Percentiles rank a stretch among this genome's conserved stretches.
phyloP scores from a whole-genome alignment of 2,329 filamentous ascomycete species.

The Stagonosporopsis tanaceti region DNA sequence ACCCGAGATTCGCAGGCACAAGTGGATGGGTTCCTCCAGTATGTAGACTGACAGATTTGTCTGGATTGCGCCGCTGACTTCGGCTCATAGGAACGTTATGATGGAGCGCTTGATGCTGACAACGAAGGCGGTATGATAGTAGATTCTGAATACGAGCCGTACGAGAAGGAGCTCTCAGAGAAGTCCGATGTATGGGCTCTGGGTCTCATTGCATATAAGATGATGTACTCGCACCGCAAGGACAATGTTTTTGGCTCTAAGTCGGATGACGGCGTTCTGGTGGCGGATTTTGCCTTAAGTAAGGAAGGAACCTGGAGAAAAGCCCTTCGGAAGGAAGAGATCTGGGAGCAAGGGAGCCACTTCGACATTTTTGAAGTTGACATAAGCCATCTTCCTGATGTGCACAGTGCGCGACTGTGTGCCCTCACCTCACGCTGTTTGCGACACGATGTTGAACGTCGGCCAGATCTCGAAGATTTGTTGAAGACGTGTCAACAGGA shows the following conservation, averaged over 20 bases:
- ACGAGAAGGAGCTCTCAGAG: not conserved
- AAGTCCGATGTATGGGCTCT: conserved; percentile 2
- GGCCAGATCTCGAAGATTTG: too few relatives aligned
- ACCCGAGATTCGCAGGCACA: not conserved
- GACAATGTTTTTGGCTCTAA: not conserved
- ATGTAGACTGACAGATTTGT: not conserved
- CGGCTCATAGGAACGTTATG: not conserved
- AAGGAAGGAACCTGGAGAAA: not conserved
- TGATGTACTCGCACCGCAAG: conserved; percentile 1
- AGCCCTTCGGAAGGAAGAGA: not conserved
- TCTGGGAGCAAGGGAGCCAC: not conserved
- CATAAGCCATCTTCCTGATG: too few relatives aligned
- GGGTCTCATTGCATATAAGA: not conserved
- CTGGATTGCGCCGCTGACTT: not conserved
- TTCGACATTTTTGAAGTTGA: not conserved
- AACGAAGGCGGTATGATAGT: too few relatives aligned
- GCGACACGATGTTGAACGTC: too few relatives aligned
- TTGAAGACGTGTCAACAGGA: too few relatives aligned
- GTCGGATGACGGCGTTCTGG: not conserved
- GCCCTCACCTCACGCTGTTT: too few relatives aligned
- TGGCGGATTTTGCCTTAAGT: not conserved
- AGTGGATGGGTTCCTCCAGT: not conserved
- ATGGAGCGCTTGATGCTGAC: not conserved
- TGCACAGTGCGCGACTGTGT: too few relatives aligned
- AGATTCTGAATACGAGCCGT: not conserved